Evolutionary conservation across 306 rosid species (phyloP).

Genomic region (Vicia faba): DNA sequence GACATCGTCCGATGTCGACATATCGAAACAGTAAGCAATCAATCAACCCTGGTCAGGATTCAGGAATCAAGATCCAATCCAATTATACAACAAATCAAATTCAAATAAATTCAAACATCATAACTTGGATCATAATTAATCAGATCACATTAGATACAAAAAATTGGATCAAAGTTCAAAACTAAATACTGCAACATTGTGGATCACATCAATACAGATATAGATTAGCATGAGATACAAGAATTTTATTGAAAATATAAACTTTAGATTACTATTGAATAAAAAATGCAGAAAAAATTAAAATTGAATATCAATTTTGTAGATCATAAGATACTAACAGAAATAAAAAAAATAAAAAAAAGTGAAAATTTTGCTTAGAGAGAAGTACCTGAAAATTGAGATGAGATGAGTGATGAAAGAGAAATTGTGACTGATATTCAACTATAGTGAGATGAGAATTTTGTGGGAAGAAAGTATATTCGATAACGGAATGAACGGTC

Average conservation of each 20-base stretch:
- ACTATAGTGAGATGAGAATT: background rate
- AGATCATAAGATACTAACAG: background rate
- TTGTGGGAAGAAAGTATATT: background rate
- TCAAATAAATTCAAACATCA: conserved; percentile 22
- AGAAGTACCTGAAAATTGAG: conserved; percentile 38
- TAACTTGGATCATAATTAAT: background rate
- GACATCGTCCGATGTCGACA: conserved; percentile 70
- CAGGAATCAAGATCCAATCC: conserved; percentile 36
- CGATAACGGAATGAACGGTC: conserved; percentile 17
- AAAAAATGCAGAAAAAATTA: conserved; percentile 20
- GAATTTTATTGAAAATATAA: conserved; percentile 15
- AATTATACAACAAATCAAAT: conserved; percentile 32
- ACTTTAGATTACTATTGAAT: conserved; percentile 36
- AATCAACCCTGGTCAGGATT: conserved; percentile 36
- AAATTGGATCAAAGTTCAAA: background rate
- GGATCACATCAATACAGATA: conserved; percentile 26
- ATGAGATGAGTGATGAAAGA: conserved; percentile 30
- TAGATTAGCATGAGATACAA: conserved; percentile 1
- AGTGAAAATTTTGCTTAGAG: background rate
- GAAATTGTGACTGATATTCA: background rate
- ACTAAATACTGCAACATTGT: conserved; percentile 3
- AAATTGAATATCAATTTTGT: conserved; percentile 9
- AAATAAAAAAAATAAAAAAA: conserved; percentile 7
- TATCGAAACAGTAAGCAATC: conserved; percentile 38
- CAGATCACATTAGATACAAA: background rate